Percentiles rank a stretch among this genome's conserved stretches.
These are phyloP conservation scores for Arthrobotrys conoides DNA, from an alignment of 2,329 filamentous ascomycete species.

Conservation along the genomic window DNA sequence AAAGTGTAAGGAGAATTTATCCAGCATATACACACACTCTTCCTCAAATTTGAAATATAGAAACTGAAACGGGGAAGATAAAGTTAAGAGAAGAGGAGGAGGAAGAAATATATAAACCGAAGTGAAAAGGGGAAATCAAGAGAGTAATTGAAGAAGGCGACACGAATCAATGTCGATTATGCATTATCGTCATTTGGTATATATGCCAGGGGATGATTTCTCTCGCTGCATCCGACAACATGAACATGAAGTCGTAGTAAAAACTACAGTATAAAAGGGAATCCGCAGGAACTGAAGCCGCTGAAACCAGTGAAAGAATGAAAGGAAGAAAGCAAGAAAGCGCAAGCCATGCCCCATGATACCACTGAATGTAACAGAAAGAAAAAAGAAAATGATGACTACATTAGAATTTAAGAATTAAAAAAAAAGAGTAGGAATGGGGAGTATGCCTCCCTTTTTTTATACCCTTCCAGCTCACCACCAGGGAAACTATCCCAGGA, in stretches of 20 bases:
- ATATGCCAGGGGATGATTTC: slow-evolving; percentile 34
- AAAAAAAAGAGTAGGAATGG: slow-evolving; percentile 7
- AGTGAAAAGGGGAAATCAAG: slow-evolving; percentile 2
- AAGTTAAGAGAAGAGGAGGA: slow-evolving; percentile 49
- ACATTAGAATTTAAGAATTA: slow-evolving; percentile 21
- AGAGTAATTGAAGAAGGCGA: slow-evolving; percentile 28
- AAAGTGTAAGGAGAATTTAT: neutral
- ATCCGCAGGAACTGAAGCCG: neutral
- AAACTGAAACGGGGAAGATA: neutral
- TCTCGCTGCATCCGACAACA: slow-evolving; percentile 47
- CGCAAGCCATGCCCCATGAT: slow-evolving; percentile 49
- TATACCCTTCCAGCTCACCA: slow-evolving; percentile 29
- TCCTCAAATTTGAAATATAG: neutral
- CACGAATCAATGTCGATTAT: slow-evolving; percentile 44
- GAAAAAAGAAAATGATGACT: slow-evolving; percentile 12
- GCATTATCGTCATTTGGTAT: slow-evolving; percentile 58
- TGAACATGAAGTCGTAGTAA: slow-evolving; percentile 61
- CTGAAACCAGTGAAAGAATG: neutral
- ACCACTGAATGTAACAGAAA: slow-evolving; percentile 14
- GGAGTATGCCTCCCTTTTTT: neutral
- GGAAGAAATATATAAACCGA: slow-evolving; percentile 23
- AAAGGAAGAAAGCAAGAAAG: slow-evolving; percentile 20
- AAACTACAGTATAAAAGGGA: slow-evolving; percentile 18
- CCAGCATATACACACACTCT: slow-evolving; percentile 24
- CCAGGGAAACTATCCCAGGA: slow-evolving; percentile 53